Evolutionary conservation across 169 alveolate species (phyloP).

Genomic region (Eimeria acervulina): DNA sequence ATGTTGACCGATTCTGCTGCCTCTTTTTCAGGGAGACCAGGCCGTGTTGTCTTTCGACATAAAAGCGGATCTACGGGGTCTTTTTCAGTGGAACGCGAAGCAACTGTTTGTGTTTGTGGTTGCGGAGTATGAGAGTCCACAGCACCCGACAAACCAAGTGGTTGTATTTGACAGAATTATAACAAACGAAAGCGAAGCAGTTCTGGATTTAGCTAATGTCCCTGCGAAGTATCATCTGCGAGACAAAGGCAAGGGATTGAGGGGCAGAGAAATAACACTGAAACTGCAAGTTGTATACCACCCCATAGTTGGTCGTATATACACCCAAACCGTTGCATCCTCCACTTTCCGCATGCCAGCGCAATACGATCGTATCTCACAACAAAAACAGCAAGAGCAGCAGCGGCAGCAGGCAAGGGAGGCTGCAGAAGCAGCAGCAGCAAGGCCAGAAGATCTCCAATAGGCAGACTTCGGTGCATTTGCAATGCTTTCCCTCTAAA

Average conservation of each 20-base stretch:
- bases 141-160: conserved; percentile 82
- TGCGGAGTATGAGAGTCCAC: conserved; percentile 84
- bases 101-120: conserved; percentile 84
- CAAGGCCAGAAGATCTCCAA: conserved; percentile 29
- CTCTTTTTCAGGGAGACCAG: conserved; percentile 85
- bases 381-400: conserved; percentile 58
- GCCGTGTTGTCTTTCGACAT: conserved; percentile 84
- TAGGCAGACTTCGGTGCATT: neutral
- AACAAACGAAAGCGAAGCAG: conserved; percentile 44
- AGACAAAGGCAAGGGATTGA: conserved; percentile 69
- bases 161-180: conserved; percentile 85
- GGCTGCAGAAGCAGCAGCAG: conserved; percentile 44
- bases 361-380: conserved; percentile 52
- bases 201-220: neutral
- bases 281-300: conserved; percentile 50
- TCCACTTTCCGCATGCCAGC: conserved; percentile 74
- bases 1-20: neutral
- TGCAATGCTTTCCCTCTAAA: neutral
- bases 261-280: conserved; percentile 69
- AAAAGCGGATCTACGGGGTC: conserved; percentile 81
- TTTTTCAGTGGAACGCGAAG: conserved; percentile 86
- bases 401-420: conserved; percentile 34
- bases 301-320: conserved; percentile 80
- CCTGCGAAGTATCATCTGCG: conserved; percentile 70
- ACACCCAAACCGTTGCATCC: conserved; percentile 52